phyloP scores from a whole-genome alignment of 202 grass and related monocot genomes.

The Setaria viridis region DNA sequence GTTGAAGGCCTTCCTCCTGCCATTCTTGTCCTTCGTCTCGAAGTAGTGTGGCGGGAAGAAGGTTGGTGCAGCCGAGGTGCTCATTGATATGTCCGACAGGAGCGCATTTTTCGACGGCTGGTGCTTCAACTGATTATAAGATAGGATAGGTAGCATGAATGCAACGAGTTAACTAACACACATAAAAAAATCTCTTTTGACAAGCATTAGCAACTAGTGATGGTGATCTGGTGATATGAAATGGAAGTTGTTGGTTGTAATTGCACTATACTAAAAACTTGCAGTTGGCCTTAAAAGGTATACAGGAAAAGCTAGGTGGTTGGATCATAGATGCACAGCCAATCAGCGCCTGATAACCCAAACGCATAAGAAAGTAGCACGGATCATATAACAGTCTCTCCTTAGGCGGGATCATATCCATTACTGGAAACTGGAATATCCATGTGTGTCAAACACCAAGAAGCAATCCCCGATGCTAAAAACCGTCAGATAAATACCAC shows the following conservation, averaged over 20 bases:
- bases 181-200: not conserved
- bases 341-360: not conserved
- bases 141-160: not conserved
- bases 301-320: not conserved
- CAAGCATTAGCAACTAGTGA: not conserved
- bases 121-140: conserved; percentile 56
- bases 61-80: conserved; percentile 74
- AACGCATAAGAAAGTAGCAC: not conserved
- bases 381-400: not conserved
- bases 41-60: conserved; percentile 83
- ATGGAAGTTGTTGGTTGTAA: not conserved
- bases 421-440: not conserved
- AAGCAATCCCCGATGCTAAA: not conserved
- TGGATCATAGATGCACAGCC: not conserved
- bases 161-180: not conserved
- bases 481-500: not conserved
- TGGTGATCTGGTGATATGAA: not conserved
- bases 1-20: conserved; percentile 54
- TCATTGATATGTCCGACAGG: conserved; percentile 62
- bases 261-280: not conserved
- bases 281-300: not conserved
- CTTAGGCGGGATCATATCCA: not conserved
- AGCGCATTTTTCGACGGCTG: conserved; percentile 51
- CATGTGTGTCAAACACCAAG: not conserved
- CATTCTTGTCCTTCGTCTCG: conserved; percentile 53